A percentile compares a stretch with the other conserved stretches of the same genome.
Conservation (phyloP, 257 asterid genomes). For the Oldenlandia corymbosa region DNA sequence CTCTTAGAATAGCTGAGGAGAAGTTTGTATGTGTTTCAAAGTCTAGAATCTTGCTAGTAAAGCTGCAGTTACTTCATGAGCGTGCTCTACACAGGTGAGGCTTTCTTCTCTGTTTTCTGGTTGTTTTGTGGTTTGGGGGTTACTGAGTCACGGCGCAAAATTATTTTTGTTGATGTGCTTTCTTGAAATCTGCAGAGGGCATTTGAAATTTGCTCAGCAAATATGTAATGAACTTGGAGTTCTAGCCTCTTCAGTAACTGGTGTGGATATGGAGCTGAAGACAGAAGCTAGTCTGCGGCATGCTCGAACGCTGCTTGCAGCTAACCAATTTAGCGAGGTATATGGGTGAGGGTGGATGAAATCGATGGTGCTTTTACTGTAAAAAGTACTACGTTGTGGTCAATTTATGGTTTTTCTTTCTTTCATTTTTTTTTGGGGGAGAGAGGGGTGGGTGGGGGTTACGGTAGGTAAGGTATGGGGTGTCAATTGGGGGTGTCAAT, state of each 20-base stretch:
- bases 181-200: conserved; percentile 52
- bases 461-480: neutral
- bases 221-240: conserved; percentile 80
- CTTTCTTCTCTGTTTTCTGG: conserved; percentile 2
- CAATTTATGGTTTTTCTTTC: neutral
- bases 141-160: neutral
- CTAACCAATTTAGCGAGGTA: conserved; percentile 86
- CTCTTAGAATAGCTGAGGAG: conserved; percentile 70
- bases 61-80: conserved; percentile 83
- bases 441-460: neutral
- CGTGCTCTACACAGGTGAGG: conserved; percentile 72
- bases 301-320: conserved; percentile 92
- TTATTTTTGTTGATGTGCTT: conserved; percentile 8
- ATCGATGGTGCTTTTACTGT: too few species aligned
- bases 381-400: too few species aligned
- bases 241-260: conserved; percentile 80
- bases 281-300: conserved; percentile 79
- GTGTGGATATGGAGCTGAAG: conserved; percentile 94
- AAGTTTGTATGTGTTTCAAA: conserved; percentile 67
- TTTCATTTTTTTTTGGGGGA: neutral
- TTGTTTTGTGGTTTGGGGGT: neutral
- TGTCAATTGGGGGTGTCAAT: neutral
- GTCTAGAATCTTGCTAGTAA: conserved; percentile 70
- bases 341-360: too few species aligned
- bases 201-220: conserved; percentile 70